These are phyloP conservation scores for Ogataea parapolymorpha DNA, from an alignment of 805 yeast genomes.

Conservation along the genomic window DNA sequence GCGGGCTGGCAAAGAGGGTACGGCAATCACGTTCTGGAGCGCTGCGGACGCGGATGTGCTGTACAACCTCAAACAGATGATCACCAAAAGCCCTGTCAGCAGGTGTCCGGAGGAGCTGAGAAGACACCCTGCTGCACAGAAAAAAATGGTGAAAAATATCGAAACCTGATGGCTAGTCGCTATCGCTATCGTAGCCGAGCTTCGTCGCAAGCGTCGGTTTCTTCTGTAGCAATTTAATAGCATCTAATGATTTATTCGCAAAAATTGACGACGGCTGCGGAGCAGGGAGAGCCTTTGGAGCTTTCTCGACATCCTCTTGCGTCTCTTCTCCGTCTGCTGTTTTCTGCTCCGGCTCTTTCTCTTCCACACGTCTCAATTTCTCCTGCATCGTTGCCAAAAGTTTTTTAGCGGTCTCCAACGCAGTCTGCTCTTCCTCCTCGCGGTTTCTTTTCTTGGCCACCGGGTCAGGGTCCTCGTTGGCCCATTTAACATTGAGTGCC, in stretches of 20 bases:
- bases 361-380: slow-evolving; percentile 23
- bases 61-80: slow-evolving; percentile 47
- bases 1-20: slow-evolving; percentile 82
- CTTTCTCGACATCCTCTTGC: not conserved
- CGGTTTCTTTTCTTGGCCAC: slow-evolving; percentile 49
- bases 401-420: slow-evolving; percentile 50
- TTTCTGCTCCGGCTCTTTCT: slow-evolving; percentile 13
- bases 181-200: slow-evolving; percentile 14
- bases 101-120: slow-evolving; percentile 40
- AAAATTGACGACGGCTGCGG: slow-evolving; percentile 4
- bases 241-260: slow-evolving; percentile 8
- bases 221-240: slow-evolving; percentile 7
- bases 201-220: slow-evolving; percentile 3
- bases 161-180: slow-evolving; percentile 11
- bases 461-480: slow-evolving; percentile 84
- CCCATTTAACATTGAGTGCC: slow-evolving; percentile 77
- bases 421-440: slow-evolving; percentile 47
- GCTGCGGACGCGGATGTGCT: slow-evolving; percentile 53
- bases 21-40: slow-evolving; percentile 69
- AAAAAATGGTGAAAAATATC: slow-evolving; percentile 13
- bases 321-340: not conserved
- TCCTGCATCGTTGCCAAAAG: slow-evolving; percentile 36
- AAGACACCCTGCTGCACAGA: slow-evolving; percentile 21
- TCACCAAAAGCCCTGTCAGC: slow-evolving; percentile 39
- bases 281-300: not conserved